Percentiles rank a stretch among this genome's conserved stretches.
Evolutionary conservation across 768 basidiomycete genomes (phyloP).

Genomic region (Psilocybe tampanensis): DNA sequence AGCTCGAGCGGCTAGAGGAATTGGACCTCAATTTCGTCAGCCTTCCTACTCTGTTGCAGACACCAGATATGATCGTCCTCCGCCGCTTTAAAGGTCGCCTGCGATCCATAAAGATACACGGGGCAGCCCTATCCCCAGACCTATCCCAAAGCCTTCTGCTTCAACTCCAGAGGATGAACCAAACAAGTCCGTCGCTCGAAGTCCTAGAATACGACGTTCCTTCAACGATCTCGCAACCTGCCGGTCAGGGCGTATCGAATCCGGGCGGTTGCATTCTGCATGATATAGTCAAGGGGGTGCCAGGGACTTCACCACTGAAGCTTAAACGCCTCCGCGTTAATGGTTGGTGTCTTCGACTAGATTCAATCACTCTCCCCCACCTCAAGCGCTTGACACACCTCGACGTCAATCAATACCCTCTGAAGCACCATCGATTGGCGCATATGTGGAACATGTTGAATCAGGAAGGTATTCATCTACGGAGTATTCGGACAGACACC

Average conservation of each 20-base stretch:
- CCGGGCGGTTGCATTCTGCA: not conserved
- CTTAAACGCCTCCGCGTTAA: slow-evolving; percentile 5
- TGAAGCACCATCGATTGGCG: not conserved
- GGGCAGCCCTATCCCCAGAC: not conserved
- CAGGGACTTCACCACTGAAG: not conserved
- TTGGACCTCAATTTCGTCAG: slow-evolving; percentile 2
- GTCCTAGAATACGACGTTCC: not conserved
- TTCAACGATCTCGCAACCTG: no score
- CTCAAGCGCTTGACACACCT: not conserved
- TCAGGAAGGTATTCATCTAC: not conserved
- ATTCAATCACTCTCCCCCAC: slow-evolving; percentile 6
- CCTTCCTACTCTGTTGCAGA: not conserved
- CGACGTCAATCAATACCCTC: not conserved
- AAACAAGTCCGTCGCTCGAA: not conserved
- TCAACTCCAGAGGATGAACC: not conserved
- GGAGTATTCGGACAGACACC: not conserved
- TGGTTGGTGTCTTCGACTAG: slow-evolving; percentile 5
- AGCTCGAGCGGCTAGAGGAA: slow-evolving; percentile 7
- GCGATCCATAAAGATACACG: not conserved
- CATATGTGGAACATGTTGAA: not conserved
- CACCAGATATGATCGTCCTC: not conserved
- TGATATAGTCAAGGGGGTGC: not conserved
- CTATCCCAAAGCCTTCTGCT: not conserved
- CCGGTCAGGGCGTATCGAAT: not conserved
- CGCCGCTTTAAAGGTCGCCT: not conserved